Evolutionary conservation across 768 basidiomycete genomes (phyloP), one percentile per base, ranked within the genome.

Genomic region (Suillus subaureus): DNA sequence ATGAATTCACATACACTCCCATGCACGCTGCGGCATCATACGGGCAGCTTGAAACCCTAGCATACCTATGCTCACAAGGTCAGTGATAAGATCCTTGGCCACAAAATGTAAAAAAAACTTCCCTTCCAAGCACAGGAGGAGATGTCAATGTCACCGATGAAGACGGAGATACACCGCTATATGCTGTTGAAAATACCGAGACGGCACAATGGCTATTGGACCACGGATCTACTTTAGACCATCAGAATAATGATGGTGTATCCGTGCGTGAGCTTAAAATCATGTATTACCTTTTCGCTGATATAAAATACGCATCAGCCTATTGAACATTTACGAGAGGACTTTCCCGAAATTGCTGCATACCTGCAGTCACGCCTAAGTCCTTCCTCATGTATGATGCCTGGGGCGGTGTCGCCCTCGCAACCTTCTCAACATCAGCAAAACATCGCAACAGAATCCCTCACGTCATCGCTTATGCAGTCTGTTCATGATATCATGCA

Each of bases 11-110:
- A 39, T 94, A 94, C 77, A 94, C 93, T 0, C 92, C 93, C 42
- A 93, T 94, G 91, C 95, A 97, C 78, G 96, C 96, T 21, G 95
- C 96, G 16, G 95, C 96, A 1, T 97, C 95, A 1, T 97, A 97
- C 72, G 93, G 88, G 21, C 95, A 95, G 37, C 74, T 91, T 11
- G 78, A 89, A 56, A 75, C 96, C 49, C 80, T 97, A 40, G 83
- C 87, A 16, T 97, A 94, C 78, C 87, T 97, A 64, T 80, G 95
- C 64, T 85, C 87, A 16, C 82, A 82, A 74, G 92, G 92, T 90
- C 62, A 55, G 73, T 70, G 68, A 58, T 61, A 52, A 42, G 47
- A 21, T 55, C 23, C 35, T 43, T 64, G 26, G 3, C 52, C 28
- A 56, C 16, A 37, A 61, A 28, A 37, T 49, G 45, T 61, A 26